phyloP scores from a whole-genome alignment of 768 basidiomycete genomes.

The Auricularia heimuer region DNA sequence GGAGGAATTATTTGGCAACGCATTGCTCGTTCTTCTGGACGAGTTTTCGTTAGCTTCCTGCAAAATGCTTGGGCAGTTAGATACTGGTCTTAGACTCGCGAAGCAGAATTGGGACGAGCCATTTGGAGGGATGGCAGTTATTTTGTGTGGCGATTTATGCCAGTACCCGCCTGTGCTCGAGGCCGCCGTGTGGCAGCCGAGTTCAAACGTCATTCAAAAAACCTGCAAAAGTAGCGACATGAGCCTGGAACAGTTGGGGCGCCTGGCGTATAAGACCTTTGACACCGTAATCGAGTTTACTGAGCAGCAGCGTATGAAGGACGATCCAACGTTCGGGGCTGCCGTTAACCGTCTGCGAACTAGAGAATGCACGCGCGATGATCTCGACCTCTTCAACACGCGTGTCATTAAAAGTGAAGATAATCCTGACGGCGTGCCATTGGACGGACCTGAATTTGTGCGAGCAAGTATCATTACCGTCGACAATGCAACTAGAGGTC shows the following conservation, averaged over 20 bases:
- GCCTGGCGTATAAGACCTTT: slow-evolving; percentile 13
- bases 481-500: no score
- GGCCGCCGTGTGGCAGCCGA: slow-evolving; percentile 17
- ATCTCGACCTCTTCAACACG: slow-evolving; percentile 28
- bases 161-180: slow-evolving; percentile 25
- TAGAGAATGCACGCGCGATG: slow-evolving; percentile 15
- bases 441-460: neutral
- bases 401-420: slow-evolving; percentile 6
- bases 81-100: slow-evolving; percentile 19
- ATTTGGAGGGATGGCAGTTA: slow-evolving; percentile 23
- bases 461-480: no score
- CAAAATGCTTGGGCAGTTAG: slow-evolving; percentile 19
- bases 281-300: slow-evolving; percentile 12
- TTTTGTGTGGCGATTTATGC: slow-evolving; percentile 26
- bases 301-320: slow-evolving; percentile 19
- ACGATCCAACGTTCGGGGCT: slow-evolving; percentile 15
- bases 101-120: slow-evolving; percentile 15
- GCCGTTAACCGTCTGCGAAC: slow-evolving; percentile 15
- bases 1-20: slow-evolving; percentile 18
- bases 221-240: neutral
- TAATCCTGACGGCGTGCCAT: slow-evolving; percentile 1
- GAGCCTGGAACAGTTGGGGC: neutral
- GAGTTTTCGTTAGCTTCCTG: slow-evolving; percentile 20
- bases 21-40: slow-evolving; percentile 20
- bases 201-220: slow-evolving; percentile 5